Percentiles rank a stretch among this genome's conserved stretches.
Conservation (phyloP, 2,329 filamentous ascomycete species). For the Chlorencoelia australis region DNA sequence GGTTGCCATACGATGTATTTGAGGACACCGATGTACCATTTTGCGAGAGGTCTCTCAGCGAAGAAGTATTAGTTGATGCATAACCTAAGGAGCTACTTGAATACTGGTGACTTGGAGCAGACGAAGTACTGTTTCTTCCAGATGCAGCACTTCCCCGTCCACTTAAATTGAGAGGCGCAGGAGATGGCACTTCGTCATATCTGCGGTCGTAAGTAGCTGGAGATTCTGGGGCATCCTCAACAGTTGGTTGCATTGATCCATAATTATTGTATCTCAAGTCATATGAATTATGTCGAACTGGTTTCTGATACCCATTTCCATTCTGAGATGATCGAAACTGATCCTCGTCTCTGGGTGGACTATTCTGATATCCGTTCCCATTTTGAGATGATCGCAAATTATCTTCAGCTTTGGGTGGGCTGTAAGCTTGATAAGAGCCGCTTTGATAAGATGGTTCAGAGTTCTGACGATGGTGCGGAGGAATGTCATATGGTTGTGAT, state of each 20-base stretch:
- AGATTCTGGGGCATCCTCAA: constrained; percentile 32
- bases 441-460: too few relatives aligned
- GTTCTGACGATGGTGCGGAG: too few relatives aligned
- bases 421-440: constrained; percentile 24
- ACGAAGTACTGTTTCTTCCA: constrained; percentile 16
- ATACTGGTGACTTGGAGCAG: constrained; percentile 17
- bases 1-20: constrained; percentile 18
- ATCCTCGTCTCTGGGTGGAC: constrained; percentile 19
- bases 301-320: constrained; percentile 17
- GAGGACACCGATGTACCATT: constrained; percentile 18
- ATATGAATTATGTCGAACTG: constrained; percentile 26
- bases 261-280: constrained; percentile 30
- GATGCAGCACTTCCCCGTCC: constrained; percentile 19
- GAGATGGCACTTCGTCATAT: constrained; percentile 23
- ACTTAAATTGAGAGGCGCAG: constrained; percentile 24
- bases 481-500: constrained; percentile 15
- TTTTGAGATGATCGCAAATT: constrained; percentile 16
- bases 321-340: constrained; percentile 16
- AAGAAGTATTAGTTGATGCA: constrained; percentile 18
- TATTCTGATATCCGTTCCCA: constrained; percentile 16
- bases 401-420: constrained; percentile 18
- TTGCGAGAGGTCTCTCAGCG: constrained; percentile 18
- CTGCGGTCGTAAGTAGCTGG: constrained; percentile 18
- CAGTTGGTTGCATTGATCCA: constrained; percentile 36
- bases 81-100: constrained; percentile 21